A percentile compares a stretch with the other conserved stretches of the same genome.
Conservation (phyloP, 371 early-diverging fungal genomes). For the Mortierella sp. region DNA sequence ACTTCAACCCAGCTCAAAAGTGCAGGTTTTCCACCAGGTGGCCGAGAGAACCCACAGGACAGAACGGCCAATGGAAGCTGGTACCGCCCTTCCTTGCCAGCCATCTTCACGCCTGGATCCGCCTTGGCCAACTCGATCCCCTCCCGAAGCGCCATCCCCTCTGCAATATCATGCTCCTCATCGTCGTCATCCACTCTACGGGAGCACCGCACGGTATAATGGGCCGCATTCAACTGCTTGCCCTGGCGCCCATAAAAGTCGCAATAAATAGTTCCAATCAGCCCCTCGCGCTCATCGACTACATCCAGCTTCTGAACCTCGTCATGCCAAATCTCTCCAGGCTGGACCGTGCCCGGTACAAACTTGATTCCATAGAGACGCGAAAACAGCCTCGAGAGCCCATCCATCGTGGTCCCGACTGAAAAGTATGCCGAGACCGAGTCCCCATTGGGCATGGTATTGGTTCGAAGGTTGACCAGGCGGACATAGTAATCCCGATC, state of each 20-base stretch:
- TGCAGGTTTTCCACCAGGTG: constrained; percentile 61
- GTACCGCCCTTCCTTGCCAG: constrained; percentile 64
- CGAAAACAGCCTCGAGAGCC: constrained; percentile 85
- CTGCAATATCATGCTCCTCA: constrained; percentile 63
- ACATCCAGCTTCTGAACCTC: constrained; percentile 92
- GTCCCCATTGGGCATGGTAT: constrained; percentile 45
- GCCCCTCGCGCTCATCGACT: constrained; percentile 84
- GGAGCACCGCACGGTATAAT: constrained; percentile 95
- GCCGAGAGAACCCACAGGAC: constrained; percentile 77
- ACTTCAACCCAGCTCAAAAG: constrained; percentile 81
- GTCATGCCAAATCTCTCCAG: constrained; percentile 90
- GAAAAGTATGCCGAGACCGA: constrained; percentile 77
- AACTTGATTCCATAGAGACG: constrained; percentile 89
- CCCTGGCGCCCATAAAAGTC: constrained; percentile 85
- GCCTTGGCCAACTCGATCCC: constrained; percentile 49
- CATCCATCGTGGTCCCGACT: constrained; percentile 90
- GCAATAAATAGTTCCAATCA: constrained; percentile 93
- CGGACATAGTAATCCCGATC: constrained; percentile 84
- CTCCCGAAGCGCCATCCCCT: constrained; percentile 43
- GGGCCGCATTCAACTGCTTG: constrained; percentile 91
- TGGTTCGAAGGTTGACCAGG: constrained; percentile 56
- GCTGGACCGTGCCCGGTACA: constrained; percentile 69
- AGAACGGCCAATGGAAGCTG: constrained; percentile 86
- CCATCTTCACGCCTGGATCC: constrained; percentile 58
- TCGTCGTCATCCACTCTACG: constrained; percentile 90